phyloP scores from a whole-genome alignment of 257 asterid genomes.

The Euphrasia confusa region DNA sequence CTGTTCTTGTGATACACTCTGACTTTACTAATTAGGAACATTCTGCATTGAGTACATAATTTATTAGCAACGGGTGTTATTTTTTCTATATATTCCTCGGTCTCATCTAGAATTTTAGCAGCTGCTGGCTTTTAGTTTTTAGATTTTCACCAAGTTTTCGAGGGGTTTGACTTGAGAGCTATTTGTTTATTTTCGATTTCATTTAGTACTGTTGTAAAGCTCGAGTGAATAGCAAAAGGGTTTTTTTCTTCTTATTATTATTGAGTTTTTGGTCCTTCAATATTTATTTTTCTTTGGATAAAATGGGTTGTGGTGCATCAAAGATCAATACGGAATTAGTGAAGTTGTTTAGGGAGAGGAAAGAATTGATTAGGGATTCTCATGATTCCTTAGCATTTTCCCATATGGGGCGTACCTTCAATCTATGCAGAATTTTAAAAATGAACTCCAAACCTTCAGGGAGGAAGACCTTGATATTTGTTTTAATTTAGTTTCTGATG shows the following conservation, averaged over 20 bases:
- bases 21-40: too few species aligned
- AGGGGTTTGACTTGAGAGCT: not conserved
- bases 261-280: not conserved
- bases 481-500: conserved; percentile 8
- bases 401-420: conserved; percentile 10
- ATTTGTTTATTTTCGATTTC: not conserved
- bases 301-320: conserved; percentile 25
- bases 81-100: too few species aligned
- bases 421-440: conserved; percentile 19
- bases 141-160: not conserved
- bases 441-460: conserved; percentile 17
- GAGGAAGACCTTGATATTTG: conserved; percentile 10
- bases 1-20: too few species aligned
- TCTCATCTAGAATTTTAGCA: too few species aligned
- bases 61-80: too few species aligned
- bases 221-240: too few species aligned
- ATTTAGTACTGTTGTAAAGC: not conserved
- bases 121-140: not conserved
- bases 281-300: not conserved
- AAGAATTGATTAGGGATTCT: conserved; percentile 19
- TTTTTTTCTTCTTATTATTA: not conserved
- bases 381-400: conserved; percentile 8
- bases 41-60: too few species aligned
- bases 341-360: conserved; percentile 17
- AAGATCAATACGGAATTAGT: conserved; percentile 14